These are phyloP conservation scores for Coemansia sp. DNA, from an alignment of 192 early-diverging fungal genomes.

Conservation along the genomic window DNA sequence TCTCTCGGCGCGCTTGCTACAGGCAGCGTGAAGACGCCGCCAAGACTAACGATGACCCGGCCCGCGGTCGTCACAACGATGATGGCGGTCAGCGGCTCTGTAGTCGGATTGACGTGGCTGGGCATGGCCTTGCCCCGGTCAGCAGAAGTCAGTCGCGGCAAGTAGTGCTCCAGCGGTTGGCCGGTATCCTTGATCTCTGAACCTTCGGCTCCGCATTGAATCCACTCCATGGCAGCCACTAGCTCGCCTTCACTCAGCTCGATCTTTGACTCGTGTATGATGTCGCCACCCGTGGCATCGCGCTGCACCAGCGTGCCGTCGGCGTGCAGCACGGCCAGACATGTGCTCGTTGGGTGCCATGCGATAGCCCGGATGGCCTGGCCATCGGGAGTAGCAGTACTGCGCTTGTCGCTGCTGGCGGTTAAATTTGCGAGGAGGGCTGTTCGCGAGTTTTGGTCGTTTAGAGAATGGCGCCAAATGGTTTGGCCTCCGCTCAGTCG, in stretches of 20 bases:
- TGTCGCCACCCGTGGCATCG: slow-evolving; percentile 34
- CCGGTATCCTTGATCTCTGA: not conserved
- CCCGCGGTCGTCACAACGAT: slow-evolving; percentile 18
- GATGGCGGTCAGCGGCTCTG: slow-evolving; percentile 24
- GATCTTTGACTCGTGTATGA: slow-evolving; percentile 32
- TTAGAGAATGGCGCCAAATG: slow-evolving; percentile 32
- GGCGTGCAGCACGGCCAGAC: slow-evolving; percentile 30
- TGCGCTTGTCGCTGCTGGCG: not conserved
- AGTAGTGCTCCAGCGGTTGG: slow-evolving; percentile 15
- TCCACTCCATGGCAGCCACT: slow-evolving; percentile 35
- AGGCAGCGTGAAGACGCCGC: slow-evolving; percentile 45
- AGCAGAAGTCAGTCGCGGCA: slow-evolving; percentile 26
- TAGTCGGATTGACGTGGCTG: slow-evolving; percentile 15
- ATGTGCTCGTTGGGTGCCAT: slow-evolving; percentile 28
- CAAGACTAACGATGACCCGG: slow-evolving; percentile 29
- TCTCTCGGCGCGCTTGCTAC: slow-evolving; percentile 3
- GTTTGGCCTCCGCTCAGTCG: slow-evolving; percentile 49
- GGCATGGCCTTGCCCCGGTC: slow-evolving; percentile 32
- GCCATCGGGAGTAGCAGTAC: not conserved
- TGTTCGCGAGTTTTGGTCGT: slow-evolving; percentile 9
- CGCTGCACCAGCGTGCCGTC: slow-evolving; percentile 43
- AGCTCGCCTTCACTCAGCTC: slow-evolving; percentile 8
- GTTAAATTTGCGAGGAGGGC: not conserved
- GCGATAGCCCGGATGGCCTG: slow-evolving; percentile 22
- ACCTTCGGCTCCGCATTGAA: not conserved